Conservation (phyloP, 1,284 basidiomycete species). For the Waitea zeae region DNA sequence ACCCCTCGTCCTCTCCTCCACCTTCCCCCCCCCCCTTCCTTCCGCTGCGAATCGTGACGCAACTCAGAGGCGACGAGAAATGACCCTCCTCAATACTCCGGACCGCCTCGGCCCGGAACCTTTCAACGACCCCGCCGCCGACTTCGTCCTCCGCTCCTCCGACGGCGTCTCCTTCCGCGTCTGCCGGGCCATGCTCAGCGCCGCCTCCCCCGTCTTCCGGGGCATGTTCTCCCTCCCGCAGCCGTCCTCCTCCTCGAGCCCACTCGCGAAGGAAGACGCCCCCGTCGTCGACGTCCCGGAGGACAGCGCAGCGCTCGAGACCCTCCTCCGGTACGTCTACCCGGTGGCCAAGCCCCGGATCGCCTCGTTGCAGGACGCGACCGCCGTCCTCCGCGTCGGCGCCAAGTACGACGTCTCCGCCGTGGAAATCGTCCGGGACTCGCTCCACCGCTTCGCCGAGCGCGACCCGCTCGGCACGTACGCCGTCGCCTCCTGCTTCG, state of each 20-base stretch:
- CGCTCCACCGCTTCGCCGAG: conserved; percentile 31
- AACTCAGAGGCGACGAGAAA: no score
- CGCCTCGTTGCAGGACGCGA: conserved; percentile 31
- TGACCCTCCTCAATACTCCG: no score
- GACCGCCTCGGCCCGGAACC: no score
- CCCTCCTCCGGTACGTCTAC: conserved; percentile 36
- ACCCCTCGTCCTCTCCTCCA: no score
- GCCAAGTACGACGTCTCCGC: conserved; percentile 47
- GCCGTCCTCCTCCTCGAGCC: conserved; percentile 11
- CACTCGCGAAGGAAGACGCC: conserved; percentile 7
- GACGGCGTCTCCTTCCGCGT: no score
- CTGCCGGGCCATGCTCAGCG: conserved; percentile 41
- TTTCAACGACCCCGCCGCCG: no score
- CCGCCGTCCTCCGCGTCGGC: conserved; percentile 31
- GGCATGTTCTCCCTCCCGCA: conserved; percentile 56
- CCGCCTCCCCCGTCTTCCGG: conserved; percentile 48
- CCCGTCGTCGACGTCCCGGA: conserved; percentile 43
- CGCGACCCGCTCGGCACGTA: conserved; percentile 40
- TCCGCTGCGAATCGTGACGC: no score
- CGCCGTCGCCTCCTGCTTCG: conserved; percentile 48
- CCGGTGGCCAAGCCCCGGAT: conserved; percentile 28
- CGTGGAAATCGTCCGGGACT: conserved; percentile 25
- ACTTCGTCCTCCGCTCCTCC: no score
- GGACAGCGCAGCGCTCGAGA: conserved; percentile 20
- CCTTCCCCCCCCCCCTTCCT: no score